Evolutionary conservation across 352 stramenopile genomes (phyloP).

Genomic region (Globisporangium apiculatum): DNA sequence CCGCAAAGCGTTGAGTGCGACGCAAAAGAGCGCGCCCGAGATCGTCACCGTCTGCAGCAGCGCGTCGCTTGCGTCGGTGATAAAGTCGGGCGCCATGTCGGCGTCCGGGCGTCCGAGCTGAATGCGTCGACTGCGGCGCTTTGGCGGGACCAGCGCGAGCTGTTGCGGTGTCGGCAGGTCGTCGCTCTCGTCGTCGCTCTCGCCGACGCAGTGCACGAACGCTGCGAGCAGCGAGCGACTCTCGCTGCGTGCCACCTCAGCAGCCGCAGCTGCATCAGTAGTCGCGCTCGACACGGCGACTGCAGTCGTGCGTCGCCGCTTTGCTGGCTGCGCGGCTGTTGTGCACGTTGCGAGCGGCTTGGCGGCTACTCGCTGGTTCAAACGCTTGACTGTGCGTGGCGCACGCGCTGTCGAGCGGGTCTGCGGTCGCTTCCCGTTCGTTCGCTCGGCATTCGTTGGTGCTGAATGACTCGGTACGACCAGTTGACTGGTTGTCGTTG

Average conservation of each 20-base stretch:
- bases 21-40: slow-evolving; percentile 33
- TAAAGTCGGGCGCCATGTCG: slow-evolving; percentile 6
- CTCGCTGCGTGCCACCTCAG: background rate
- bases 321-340: slow-evolving; percentile 27
- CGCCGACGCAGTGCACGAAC: slow-evolving; percentile 5
- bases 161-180: slow-evolving; percentile 8
- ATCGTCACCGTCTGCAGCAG: slow-evolving; percentile 33
- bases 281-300: background rate
- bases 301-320: slow-evolving; percentile 11
- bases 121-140: slow-evolving; percentile 6
- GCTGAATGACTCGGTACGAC: background rate
- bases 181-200: slow-evolving; percentile 4
- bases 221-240: slow-evolving; percentile 7
- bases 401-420: background rate
- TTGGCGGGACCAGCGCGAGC: slow-evolving; percentile 7
- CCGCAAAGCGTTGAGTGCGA: slow-evolving; percentile 30
- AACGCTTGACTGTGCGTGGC: too few species aligned
- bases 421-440: background rate
- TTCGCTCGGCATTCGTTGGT: too few species aligned
- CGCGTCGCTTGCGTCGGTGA: slow-evolving; percentile 25
- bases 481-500: background rate
- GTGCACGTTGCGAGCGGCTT: slow-evolving; percentile 37
- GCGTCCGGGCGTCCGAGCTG: background rate
- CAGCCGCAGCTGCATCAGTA: background rate
- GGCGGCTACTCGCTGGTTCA: background rate